These are phyloP conservation scores for Penicillium sp. DNA, from an alignment of 2,329 filamentous ascomycete genomes.

Conservation along the genomic window DNA sequence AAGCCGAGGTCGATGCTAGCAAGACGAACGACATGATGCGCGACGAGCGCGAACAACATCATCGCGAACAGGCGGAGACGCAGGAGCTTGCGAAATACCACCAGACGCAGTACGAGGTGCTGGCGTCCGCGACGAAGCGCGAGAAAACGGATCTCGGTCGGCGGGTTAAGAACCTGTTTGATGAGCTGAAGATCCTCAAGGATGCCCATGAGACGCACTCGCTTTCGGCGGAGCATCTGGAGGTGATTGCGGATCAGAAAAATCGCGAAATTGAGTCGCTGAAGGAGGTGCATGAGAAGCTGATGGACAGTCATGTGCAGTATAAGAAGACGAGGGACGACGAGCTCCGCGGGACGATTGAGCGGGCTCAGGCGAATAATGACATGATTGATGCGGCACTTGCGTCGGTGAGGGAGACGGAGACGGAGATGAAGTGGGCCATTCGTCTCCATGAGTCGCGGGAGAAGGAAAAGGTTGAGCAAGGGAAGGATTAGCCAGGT, in stretches of 20 bases:
- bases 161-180: constrained; percentile 42
- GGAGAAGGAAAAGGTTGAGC: neutral
- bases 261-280: constrained; percentile 47
- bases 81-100: constrained; percentile 45
- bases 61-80: constrained; percentile 43
- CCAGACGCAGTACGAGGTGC: constrained; percentile 49
- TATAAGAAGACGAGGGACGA: constrained; percentile 50
- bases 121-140: constrained; percentile 44
- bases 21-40: constrained; percentile 44
- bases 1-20: constrained; percentile 45
- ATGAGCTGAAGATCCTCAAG: constrained; percentile 39
- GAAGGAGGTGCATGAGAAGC: constrained; percentile 45
- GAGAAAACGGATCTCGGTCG: constrained; percentile 46
- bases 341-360: constrained; percentile 39
- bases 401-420: constrained; percentile 45
- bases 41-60: constrained; percentile 45
- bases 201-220: constrained; percentile 42
- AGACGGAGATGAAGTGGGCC: constrained; percentile 54
- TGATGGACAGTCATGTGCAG: constrained; percentile 44
- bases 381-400: constrained; percentile 42
- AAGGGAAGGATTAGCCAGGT: too few species aligned
- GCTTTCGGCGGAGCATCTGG: constrained; percentile 44
- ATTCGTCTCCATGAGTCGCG: constrained; percentile 29
- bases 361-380: constrained; percentile 35
- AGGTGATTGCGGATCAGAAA: constrained; percentile 52